Evolutionary conservation across 768 basidiomycete species (phyloP), one percentile per base, ranked within the genome.

Genomic region (Stropharia rugosoannulata): DNA sequence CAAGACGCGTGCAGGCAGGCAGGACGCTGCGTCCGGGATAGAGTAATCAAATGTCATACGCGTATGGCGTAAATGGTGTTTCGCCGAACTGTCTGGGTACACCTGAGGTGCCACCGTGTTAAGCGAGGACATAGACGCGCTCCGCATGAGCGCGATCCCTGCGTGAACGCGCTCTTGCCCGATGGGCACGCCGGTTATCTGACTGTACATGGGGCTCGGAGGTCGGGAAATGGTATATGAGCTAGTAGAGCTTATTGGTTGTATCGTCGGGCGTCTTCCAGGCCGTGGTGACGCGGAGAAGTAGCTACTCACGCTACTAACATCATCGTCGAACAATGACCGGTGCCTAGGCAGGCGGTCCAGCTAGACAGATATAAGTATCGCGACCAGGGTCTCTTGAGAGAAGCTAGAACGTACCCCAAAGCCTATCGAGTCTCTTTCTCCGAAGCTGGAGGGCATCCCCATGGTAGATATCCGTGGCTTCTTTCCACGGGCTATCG

Each of bases 401-500:
- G 45, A 43, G 57, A 55, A n/a, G 54, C 54, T 11, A 60, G 61
- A 32, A 59, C 62, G 32, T 52, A 64, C 62, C 18, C 62, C 62
- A 7, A 49, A 22, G 35, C 49, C 66, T 57, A 65, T 71, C 51
- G 52, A 66, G 57, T 35, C 62, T 49, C 45, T 42, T 25, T 40
- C 54, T 44, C 63, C 58, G 43, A 51, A 50, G 38, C 58, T 44
- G 19, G 66, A 62, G 13, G 62, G 62, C 19, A 63, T 51, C 37
- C 64, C 62, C 52, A 66, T 59, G 8, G 68, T 66, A 41, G 73
- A 72, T 35, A 71, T 15, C 13, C 70, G 68, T 53, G 70, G 70
- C 29, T 72, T 65, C 48, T 73, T 71, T 44, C 66, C 58, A n/a
- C 65, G 63, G 15, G 56, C 51, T 29, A 52, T 54, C 13, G 64